A percentile compares a stretch with the other conserved stretches of the same genome.
Evolutionary conservation across 2,329 filamentous ascomycete species (phyloP).

Genomic region (Aspergillus texensis): DNA sequence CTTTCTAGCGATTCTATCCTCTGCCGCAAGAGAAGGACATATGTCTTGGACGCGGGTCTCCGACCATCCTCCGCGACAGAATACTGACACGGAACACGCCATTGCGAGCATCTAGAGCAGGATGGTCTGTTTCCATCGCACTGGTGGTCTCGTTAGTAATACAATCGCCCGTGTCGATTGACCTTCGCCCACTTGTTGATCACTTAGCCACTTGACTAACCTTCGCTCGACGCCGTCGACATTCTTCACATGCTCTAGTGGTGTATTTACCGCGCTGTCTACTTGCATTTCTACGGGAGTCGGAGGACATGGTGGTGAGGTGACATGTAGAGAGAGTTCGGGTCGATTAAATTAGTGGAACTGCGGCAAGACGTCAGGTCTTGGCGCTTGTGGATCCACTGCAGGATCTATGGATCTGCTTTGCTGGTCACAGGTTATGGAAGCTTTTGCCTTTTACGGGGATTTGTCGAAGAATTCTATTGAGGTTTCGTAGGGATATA

Average conservation of each 20-base stretch:
- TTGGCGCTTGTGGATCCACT: neutral
- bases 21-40: conserved; percentile 37
- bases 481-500: neutral
- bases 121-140: conserved; percentile 37
- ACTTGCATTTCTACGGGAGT: neutral
- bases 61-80: conserved; percentile 36
- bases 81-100: conserved; percentile 34
- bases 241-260: conserved; percentile 41
- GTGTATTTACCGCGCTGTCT: conserved; percentile 26
- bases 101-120: conserved; percentile 37
- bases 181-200: neutral
- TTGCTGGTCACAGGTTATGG: neutral
- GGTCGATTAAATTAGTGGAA: too few species aligned
- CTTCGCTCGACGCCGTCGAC: conserved; percentile 41
- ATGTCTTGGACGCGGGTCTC: conserved; percentile 39
- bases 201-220: conserved; percentile 19
- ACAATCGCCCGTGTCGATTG: neutral
- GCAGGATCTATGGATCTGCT: neutral
- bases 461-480: neutral
- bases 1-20: conserved; percentile 37
- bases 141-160: conserved; percentile 18
- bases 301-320: neutral
- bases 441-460: neutral
- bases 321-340: neutral
- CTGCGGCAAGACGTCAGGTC: neutral